These are phyloP conservation scores for Ophiocordyceps sinensis DNA, from an alignment of 2,329 filamentous ascomycete genomes.

Conservation along the genomic window DNA sequence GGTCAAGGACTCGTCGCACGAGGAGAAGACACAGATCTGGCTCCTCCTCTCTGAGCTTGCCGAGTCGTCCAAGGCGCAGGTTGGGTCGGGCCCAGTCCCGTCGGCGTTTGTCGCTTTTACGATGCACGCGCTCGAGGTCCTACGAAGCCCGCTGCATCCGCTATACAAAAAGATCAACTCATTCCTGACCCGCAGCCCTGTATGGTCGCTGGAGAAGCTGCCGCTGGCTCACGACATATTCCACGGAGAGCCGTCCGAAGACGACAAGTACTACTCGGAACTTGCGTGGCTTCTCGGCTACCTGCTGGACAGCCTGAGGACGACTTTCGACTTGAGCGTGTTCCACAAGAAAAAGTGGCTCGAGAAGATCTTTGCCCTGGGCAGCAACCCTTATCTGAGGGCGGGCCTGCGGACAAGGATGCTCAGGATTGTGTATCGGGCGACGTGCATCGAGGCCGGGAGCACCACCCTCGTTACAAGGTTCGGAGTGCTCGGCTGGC, in stretches of 20 bases:
- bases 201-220: constrained; percentile 61
- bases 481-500: constrained; percentile 61
- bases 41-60: constrained; percentile 66
- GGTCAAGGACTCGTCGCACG: constrained; percentile 53
- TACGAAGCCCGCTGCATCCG: constrained; percentile 63
- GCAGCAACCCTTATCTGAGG: constrained; percentile 50
- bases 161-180: constrained; percentile 78
- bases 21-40: constrained; percentile 65
- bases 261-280: constrained; percentile 60
- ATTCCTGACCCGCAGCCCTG: constrained; percentile 64
- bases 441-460: constrained; percentile 52
- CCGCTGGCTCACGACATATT: constrained; percentile 53
- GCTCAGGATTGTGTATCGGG: constrained; percentile 48
- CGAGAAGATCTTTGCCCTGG: constrained; percentile 59
- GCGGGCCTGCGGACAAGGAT: constrained; percentile 44
- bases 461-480: constrained; percentile 71
- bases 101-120: constrained; percentile 67
- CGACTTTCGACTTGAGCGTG: constrained; percentile 41
- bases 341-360: constrained; percentile 53
- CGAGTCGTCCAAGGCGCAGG: constrained; percentile 50
- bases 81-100: constrained; percentile 46
- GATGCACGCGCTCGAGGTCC: constrained; percentile 50
- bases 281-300: constrained; percentile 61
- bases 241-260: constrained; percentile 52
- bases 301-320: constrained; percentile 52